Evolutionary conservation across 768 basidiomycete species (phyloP).

Genomic region (Termitomyces sp.): DNA sequence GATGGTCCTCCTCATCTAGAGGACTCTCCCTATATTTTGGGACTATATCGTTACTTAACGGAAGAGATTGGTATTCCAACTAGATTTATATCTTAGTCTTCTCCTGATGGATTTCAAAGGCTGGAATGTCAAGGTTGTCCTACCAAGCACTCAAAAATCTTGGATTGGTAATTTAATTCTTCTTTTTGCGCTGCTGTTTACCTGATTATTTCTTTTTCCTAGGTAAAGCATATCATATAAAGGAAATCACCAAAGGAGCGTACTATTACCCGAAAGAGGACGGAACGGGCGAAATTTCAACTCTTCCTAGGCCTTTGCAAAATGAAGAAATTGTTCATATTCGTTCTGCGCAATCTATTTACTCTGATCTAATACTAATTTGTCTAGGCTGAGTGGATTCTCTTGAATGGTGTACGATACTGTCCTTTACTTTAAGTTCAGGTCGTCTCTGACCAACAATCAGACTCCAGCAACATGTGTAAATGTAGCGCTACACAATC

Average conservation of each 20-base stretch:
- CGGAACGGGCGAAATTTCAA: conserved; percentile 62
- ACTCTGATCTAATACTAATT: not conserved
- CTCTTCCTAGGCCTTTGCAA: conserved; percentile 56
- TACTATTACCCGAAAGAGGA: conserved; percentile 78
- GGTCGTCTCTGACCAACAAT: not conserved
- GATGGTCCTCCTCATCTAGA: conserved; percentile 67
- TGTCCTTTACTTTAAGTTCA: not conserved
- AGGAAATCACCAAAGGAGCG: conserved; percentile 58
- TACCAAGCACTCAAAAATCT: conserved; percentile 78
- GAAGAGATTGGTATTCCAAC: conserved; percentile 44
- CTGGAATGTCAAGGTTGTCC: conserved; percentile 76
- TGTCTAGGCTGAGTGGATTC: conserved; percentile 75
- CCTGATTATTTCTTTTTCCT: conserved; percentile 1
- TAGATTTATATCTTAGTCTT: not conserved
- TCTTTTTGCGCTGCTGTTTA: not conserved
- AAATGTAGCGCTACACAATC: conserved; percentile 85
- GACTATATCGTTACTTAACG: conserved; percentile 59
- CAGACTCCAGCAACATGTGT: conserved; percentile 90
- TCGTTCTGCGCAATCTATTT: not conserved
- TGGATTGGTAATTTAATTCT: conserved; percentile 64
- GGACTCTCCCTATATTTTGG: conserved; percentile 73
- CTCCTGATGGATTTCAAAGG: conserved; percentile 29
- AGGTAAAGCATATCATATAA: conserved; percentile 83
- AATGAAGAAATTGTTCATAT: conserved; percentile 60
- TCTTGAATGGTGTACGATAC: conserved; percentile 70